phyloP scores from a whole-genome alignment of 176 grass and related monocot species.

The Aegilops speltoides region DNA sequence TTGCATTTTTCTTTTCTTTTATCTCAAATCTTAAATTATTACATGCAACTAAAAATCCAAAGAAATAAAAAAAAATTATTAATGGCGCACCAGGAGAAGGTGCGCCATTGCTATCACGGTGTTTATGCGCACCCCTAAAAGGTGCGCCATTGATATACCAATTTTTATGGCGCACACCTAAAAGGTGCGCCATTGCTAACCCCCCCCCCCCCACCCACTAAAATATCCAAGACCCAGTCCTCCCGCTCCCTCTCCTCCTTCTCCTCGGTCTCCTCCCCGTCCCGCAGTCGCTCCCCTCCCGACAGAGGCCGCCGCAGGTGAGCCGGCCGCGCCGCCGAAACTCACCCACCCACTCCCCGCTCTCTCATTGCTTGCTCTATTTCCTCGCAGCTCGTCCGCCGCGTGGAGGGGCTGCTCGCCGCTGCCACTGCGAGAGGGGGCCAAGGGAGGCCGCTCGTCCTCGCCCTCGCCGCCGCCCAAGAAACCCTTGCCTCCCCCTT shows the following conservation, averaged over 20 bases:
- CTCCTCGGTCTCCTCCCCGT: slow-evolving; percentile 47
- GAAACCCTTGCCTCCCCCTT: slow-evolving; percentile 34
- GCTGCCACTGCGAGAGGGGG: slow-evolving; percentile 15
- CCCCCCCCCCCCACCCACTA: too few species aligned
- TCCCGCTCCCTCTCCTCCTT: not conserved
- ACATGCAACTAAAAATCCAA: too few species aligned
- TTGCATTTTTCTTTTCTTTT: too few species aligned
- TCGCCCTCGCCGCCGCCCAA: slow-evolving; percentile 35
- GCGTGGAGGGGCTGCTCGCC: slow-evolving; percentile 23
- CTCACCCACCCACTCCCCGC: not conserved
- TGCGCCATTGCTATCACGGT: too few species aligned
- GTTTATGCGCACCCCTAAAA: too few species aligned
- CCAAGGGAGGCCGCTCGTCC: not conserved
- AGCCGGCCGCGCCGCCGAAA: not conserved
- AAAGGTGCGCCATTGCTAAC: too few species aligned
- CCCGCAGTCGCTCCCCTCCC: slow-evolving; percentile 54
- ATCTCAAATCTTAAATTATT: too few species aligned
- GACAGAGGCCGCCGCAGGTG: slow-evolving; percentile 26
- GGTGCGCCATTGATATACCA: too few species aligned
- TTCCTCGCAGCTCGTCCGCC: slow-evolving; percentile 33
- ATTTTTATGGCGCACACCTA: too few species aligned
- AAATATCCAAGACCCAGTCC: too few species aligned
- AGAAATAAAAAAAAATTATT: too few species aligned
- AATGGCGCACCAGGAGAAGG: too few species aligned
- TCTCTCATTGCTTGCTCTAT: not conserved